Conservation (phyloP, 306 rosid species). For the Erythrophleum fordii region DNA sequence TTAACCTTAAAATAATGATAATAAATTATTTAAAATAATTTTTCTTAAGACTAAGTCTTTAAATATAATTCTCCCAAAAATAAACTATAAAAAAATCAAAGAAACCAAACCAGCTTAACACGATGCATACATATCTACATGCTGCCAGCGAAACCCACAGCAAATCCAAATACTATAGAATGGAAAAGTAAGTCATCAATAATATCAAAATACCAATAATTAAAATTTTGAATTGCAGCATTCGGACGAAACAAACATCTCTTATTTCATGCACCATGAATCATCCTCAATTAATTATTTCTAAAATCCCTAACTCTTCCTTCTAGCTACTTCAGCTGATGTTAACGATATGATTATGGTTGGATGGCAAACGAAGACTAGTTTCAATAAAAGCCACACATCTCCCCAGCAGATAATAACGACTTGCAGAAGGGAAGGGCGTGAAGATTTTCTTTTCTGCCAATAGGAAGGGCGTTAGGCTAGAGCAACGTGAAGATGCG, state of each 20-base stretch:
- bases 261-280: conserved; percentile 44
- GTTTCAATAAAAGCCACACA: too few relatives aligned
- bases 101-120: conserved; percentile 35
- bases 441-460: too few relatives aligned
- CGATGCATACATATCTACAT: conserved; percentile 44
- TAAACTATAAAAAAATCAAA: conserved; percentile 43
- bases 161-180: conserved; percentile 29
- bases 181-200: conserved; percentile 37
- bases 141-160: conserved; percentile 37
- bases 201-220: conserved; percentile 40
- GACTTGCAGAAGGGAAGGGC: too few relatives aligned
- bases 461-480: too few relatives aligned
- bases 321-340: conserved; percentile 42
- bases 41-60: too few relatives aligned
- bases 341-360: conserved; percentile 40
- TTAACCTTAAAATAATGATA: too few relatives aligned
- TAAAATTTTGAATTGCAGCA: conserved; percentile 42
- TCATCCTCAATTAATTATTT: conserved; percentile 34
- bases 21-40: too few relatives aligned
- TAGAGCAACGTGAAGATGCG: too few relatives aligned
- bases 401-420: too few relatives aligned
- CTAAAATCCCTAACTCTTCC: conserved; percentile 37
- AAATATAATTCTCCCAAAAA: too few relatives aligned
- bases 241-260: conserved; percentile 48
- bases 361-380: too few relatives aligned